A percentile compares a stretch with the other conserved stretches of the same genome.
Evolutionary conservation across 1,284 basidiomycete genomes (phyloP).

Genomic region (Polyporus tsugae): DNA sequence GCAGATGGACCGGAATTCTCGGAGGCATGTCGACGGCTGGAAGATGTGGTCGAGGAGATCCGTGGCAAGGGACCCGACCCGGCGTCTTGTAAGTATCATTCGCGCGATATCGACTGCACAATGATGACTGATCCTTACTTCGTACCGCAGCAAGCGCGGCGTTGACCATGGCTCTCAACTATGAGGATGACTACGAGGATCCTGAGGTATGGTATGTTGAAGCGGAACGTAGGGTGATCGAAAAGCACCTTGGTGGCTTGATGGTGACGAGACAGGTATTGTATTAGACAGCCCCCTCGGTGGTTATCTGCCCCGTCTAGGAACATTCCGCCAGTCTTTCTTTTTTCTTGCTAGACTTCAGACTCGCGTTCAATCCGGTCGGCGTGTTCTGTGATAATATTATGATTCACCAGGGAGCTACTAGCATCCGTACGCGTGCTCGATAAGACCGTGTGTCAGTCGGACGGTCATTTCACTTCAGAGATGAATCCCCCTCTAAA

Average conservation of each 20-base stretch:
- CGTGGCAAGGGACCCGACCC: background rate
- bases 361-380: too few relatives aligned
- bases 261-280: background rate
- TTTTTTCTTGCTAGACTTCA: too few relatives aligned
- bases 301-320: background rate
- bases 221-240: background rate
- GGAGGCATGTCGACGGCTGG: background rate
- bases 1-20: background rate
- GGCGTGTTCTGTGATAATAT: too few relatives aligned
- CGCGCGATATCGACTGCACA: too few relatives aligned
- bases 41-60: background rate
- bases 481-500: slow-evolving; percentile 17
- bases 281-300: background rate
- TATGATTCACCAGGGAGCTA: too few relatives aligned
- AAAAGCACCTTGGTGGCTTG: background rate
- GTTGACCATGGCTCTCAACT: background rate
- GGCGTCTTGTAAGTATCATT: background rate
- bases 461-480: too few relatives aligned
- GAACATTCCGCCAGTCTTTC: background rate
- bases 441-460: too few relatives aligned
- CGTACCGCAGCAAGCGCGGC: background rate
- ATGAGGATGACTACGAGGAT: background rate
- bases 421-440: too few relatives aligned
- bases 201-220: background rate
- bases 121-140: background rate